Evolutionary conservation across 768 basidiomycete genomes (phyloP), one percentile per base, ranked within the genome.

Genomic region (Coprinopsis strossmayeri): DNA sequence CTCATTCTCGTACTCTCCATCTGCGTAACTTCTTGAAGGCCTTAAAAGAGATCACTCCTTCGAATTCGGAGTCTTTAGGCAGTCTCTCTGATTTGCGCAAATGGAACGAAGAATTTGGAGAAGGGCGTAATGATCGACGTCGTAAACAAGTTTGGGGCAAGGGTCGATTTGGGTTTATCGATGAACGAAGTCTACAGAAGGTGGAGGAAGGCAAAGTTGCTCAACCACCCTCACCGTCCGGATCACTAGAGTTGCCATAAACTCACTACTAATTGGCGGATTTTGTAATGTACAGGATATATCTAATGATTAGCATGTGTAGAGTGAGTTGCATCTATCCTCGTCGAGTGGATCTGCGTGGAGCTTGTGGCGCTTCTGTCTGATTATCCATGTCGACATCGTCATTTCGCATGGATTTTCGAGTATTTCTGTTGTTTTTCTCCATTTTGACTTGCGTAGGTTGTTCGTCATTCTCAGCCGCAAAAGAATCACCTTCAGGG

Each of bases 91-190:
- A 87, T 49, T 69, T 92, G 37, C 77, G 84, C 37, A 87, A 84
- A 67, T 94, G 91, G 91, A 93, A 95, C 52, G 87, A 93, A 40
- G 88, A 94, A 61, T 94, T 92, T 64, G 93, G 94, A 21, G 92
- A 95, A 63, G 91, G 91, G 3, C 69, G 78, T 15, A 77, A 71
- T 53, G 78, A 84, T 30, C 78, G 76, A 45, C 82, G 70, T 53
- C 77, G 78, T 30, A 76, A 77, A 57, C 81, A 83, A 57, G 83
- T 86, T 27, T 92, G 93, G 79, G 94, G 93, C 21, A 90, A 85
- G 58, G 90, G 82, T 50, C 75, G 77, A 40, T 97, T 97, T 63
- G 93, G 93, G 17, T 96, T 95, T 64, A 75, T 79, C 9, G 72
- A 82, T 56, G 67, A 64, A 34, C 54, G 57, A 39, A 49, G 37